A percentile compares a stretch with the other conserved stretches of the same genome.
Conservation (phyloP, 2,329 filamentous ascomycete species). For the Epichloe sibirici region DNA sequence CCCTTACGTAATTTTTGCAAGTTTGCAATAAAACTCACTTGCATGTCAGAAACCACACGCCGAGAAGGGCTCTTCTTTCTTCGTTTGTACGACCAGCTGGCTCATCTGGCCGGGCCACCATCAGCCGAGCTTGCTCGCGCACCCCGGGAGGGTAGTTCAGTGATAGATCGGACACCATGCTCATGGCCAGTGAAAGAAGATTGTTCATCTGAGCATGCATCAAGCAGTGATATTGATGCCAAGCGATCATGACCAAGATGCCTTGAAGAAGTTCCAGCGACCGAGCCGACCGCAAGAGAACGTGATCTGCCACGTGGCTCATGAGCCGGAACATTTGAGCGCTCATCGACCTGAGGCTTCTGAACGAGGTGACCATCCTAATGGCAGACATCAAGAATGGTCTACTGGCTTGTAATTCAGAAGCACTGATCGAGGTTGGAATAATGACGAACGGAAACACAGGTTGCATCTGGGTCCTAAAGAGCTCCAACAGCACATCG, state of each 20-base stretch:
- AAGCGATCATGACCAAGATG: slow-evolving; percentile 35
- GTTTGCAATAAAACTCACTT: slow-evolving; percentile 25
- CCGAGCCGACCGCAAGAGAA: slow-evolving; percentile 36
- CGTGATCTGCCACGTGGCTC: slow-evolving; percentile 32
- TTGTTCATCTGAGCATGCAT: slow-evolving; percentile 40
- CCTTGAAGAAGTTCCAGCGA: slow-evolving; percentile 38
- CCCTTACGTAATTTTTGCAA: not conserved
- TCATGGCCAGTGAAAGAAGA: slow-evolving; percentile 34
- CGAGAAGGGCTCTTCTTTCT: slow-evolving; percentile 38
- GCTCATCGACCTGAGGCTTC: slow-evolving; percentile 33
- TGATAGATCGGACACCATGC: slow-evolving; percentile 34
- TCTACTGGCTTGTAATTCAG: slow-evolving; percentile 23
- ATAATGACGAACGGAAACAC: slow-evolving; percentile 36
- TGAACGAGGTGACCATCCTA: slow-evolving; percentile 36
- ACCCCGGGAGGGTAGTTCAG: slow-evolving; percentile 29
- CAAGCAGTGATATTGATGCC: slow-evolving; percentile 43
- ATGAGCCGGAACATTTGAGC: slow-evolving; percentile 37
- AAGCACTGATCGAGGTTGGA: slow-evolving; percentile 22
- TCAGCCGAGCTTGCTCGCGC: slow-evolving; percentile 29
- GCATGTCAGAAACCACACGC: slow-evolving; percentile 42
- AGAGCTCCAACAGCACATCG: slow-evolving; percentile 32
- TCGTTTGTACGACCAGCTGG: slow-evolving; percentile 33
- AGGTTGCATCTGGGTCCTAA: slow-evolving; percentile 29
- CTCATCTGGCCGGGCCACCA: slow-evolving; percentile 28
- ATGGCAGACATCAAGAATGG: slow-evolving; percentile 39